A percentile compares a stretch with the other conserved stretches of the same genome.
Evolutionary conservation across 495 filamentous ascomycete genomes (phyloP).

Genomic region (Annulohypoxylon stygium): DNA sequence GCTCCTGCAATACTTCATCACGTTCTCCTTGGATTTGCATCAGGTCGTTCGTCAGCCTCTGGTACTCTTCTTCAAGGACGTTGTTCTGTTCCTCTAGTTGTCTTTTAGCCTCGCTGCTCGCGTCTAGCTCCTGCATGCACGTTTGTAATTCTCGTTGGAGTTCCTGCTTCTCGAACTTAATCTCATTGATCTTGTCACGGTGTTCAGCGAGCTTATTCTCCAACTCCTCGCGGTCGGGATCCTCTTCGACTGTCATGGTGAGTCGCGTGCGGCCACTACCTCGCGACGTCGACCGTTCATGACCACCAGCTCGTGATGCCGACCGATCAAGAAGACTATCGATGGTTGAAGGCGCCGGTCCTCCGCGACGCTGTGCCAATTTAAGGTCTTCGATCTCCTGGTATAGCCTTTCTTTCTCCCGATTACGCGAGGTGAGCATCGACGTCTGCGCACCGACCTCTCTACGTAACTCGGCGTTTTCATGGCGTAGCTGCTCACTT

Average conservation of each 20-base stretch:
- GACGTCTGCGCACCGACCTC: slow-evolving; percentile 96
- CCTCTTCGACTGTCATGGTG: slow-evolving; percentile 74
- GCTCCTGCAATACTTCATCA: slow-evolving; percentile 82
- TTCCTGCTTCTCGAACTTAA: slow-evolving; percentile 87
- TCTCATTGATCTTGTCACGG: slow-evolving; percentile 84
- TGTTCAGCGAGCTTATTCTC: slow-evolving; percentile 85
- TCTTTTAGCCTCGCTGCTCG: slow-evolving; percentile 67
- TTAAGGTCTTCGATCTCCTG: slow-evolving; percentile 98
- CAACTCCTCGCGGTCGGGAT: slow-evolving; percentile 85
- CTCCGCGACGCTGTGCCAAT: slow-evolving; percentile 79
- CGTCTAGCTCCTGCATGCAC: slow-evolving; percentile 74
- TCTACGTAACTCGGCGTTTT: slow-evolving; percentile 91
- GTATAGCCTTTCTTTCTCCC: slow-evolving; percentile 93
- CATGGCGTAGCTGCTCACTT: slow-evolving; percentile 83
- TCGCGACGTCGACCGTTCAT: slow-evolving; percentile 76
- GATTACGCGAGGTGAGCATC: slow-evolving; percentile 96
- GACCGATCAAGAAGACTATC: slow-evolving; percentile 95
- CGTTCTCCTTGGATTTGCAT: slow-evolving; percentile 86
- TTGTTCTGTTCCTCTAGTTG: slow-evolving; percentile 70
- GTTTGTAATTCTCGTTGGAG: slow-evolving; percentile 80
- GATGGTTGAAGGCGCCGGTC: slow-evolving; percentile 71
- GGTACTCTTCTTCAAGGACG: slow-evolving; percentile 80
- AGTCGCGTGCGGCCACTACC: slow-evolving; percentile 75
- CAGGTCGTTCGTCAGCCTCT: slow-evolving; percentile 81
- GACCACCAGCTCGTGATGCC: slow-evolving; percentile 79